Percentiles rank a stretch among this genome's conserved stretches.
Evolutionary conservation across 805 yeast species (phyloP).

Genomic region (Kodamaea laetipori): DNA sequence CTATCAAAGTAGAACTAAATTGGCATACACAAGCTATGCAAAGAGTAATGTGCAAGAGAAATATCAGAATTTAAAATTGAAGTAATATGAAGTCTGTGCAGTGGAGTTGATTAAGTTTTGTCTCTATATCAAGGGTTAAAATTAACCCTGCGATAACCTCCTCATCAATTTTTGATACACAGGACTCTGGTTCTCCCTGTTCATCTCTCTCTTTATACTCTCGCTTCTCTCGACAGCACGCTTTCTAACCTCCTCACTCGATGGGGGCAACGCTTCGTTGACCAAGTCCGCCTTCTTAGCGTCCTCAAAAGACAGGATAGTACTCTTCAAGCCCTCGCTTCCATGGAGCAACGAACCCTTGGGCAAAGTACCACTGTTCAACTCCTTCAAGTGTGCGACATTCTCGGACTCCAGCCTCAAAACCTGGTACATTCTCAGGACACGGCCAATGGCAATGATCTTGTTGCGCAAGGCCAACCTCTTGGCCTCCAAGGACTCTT

Average conservation of each 20-base stretch:
- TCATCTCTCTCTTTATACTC: conserved; percentile 40
- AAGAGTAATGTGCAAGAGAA: conserved; percentile 12
- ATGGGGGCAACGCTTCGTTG: conserved; percentile 90
- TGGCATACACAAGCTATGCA: conserved; percentile 4
- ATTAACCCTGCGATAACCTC: conserved; percentile 21
- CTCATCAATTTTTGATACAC: conserved; percentile 42
- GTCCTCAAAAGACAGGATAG: conserved; percentile 74
- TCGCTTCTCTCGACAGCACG: conserved; percentile 49
- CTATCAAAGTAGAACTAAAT: no score
- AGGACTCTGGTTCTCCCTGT: conserved; percentile 34
- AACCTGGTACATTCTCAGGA: conserved; percentile 87
- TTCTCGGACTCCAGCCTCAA: conserved; percentile 86
- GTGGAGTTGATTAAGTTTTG: no score
- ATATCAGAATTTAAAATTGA: no score
- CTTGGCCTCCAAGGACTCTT: conserved; percentile 36
- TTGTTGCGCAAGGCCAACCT: conserved; percentile 72
- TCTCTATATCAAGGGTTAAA: conserved; percentile 11
- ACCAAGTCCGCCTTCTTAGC: conserved; percentile 77
- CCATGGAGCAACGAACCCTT: conserved; percentile 86
- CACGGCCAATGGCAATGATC: conserved; percentile 93
- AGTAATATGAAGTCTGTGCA: no score
- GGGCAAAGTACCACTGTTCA: conserved; percentile 78
- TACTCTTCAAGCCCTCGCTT: conserved; percentile 69
- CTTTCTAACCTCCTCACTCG: conserved; percentile 54
- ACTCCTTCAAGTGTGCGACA: conserved; percentile 74